These are phyloP conservation scores for Cryptococcus sp. DNA, from an alignment of 1,284 basidiomycete genomes.

Conservation along the genomic window DNA sequence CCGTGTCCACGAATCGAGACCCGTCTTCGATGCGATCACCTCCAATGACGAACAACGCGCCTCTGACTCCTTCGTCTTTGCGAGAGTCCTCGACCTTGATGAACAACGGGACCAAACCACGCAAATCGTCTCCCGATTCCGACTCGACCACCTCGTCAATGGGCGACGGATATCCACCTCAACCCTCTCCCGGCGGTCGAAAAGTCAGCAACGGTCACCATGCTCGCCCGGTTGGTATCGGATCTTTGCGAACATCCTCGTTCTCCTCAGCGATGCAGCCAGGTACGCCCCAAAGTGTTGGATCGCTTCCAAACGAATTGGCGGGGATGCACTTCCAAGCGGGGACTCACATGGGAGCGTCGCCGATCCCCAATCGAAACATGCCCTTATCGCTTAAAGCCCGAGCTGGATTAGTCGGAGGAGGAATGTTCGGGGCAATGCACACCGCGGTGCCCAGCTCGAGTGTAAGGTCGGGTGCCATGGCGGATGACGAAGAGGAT, in stretches of 20 bases:
- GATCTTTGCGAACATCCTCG: constrained; percentile 1
- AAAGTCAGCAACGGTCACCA: constrained; percentile 3
- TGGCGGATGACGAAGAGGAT: constrained; percentile 33
- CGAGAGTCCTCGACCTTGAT: constrained; percentile 26
- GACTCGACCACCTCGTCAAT: constrained; percentile 43
- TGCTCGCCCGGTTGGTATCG: constrained; percentile 15
- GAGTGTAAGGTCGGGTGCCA: constrained; percentile 30
- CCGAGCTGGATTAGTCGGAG: constrained; percentile 36
- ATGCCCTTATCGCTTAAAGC: constrained; percentile 20
- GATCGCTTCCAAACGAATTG: constrained; percentile 37
- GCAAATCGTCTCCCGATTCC: constrained; percentile 34
- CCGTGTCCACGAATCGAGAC: constrained; percentile 17
- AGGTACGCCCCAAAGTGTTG: constrained; percentile 23
- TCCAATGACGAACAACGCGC: constrained; percentile 28
- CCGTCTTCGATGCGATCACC: constrained; percentile 36
- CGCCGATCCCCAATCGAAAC: constrained; percentile 26
- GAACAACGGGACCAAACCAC: constrained; percentile 10
- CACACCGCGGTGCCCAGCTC: constrained; percentile 26
- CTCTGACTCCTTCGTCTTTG: constrained; percentile 36
- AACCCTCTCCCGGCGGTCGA: neutral
- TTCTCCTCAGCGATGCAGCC: constrained; percentile 19
- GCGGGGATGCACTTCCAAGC: constrained; percentile 34
- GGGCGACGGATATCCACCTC: constrained; percentile 15
- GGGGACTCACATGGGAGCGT: constrained; percentile 9
- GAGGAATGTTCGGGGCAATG: constrained; percentile 40